Percentiles rank a stretch among this genome's conserved stretches.
phyloP scores from a whole-genome alignment of 2,329 filamentous ascomycete species.

The Xylaria digitata region DNA sequence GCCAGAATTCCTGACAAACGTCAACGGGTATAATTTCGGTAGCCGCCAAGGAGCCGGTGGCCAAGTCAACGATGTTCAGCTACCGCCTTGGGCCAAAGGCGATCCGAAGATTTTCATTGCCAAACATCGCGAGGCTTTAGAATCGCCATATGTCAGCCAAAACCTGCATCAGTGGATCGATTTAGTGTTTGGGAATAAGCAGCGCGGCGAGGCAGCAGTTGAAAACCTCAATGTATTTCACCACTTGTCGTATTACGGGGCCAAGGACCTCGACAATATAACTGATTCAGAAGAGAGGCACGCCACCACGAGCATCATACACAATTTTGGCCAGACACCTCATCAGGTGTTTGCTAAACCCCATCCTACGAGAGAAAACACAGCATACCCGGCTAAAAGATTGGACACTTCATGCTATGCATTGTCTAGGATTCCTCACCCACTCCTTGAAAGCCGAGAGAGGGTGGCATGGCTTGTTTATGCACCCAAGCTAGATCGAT shows the following conservation, averaged over 20 bases:
- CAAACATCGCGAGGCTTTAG: conserved; percentile 94
- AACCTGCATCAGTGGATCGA: conserved; percentile 96
- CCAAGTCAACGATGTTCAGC: conserved; percentile 83
- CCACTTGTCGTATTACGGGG: conserved; percentile 92
- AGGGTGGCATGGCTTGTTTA: conserved; percentile 83
- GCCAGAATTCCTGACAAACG: conserved; percentile 92
- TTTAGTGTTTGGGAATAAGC: conserved; percentile 92
- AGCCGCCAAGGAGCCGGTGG: conserved; percentile 82
- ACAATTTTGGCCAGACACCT: conserved; percentile 98
- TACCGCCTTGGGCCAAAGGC: conserved; percentile 97
- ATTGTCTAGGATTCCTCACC: conserved; percentile 80
- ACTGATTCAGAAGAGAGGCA: conserved; percentile 86
- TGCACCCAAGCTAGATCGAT: conserved; percentile 80
- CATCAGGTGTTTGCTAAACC: conserved; percentile 89
- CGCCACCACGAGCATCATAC: conserved; percentile 94
- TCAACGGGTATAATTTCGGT: conserved; percentile 95
- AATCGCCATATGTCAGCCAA: conserved; percentile 91
- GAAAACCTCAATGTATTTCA: conserved; percentile 97
- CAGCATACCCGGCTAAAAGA: conserved; percentile 71
- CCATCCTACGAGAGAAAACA: conserved; percentile 80
- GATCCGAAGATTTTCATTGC: conserved; percentile 95
- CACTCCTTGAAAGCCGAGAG: conserved; percentile 81
- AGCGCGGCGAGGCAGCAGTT: conserved; percentile 89
- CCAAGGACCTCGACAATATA: conserved; percentile 91
- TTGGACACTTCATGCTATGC: conserved; percentile 83